These are phyloP conservation scores for Grosmannia huntii DNA, from an alignment of 2,329 filamentous ascomycete genomes.

Conservation along the genomic window DNA sequence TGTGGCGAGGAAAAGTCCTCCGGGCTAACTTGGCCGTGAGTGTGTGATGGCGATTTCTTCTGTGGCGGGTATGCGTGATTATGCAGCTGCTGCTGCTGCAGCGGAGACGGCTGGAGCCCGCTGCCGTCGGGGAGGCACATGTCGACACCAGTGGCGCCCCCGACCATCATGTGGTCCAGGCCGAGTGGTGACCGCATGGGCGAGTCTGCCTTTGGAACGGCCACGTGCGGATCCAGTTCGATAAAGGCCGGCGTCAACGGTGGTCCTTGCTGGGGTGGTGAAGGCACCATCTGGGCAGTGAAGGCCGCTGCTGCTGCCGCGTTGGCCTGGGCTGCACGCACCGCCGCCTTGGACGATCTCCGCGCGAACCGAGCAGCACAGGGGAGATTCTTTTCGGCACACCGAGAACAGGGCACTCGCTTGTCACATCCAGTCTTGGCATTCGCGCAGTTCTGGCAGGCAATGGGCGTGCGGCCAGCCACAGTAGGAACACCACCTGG, in stretches of 20 bases:
- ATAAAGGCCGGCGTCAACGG: slow-evolving; percentile 23
- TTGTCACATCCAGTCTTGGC: slow-evolving; percentile 41
- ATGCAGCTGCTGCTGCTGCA: slow-evolving; percentile 3
- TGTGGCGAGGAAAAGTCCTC: slow-evolving; percentile 24
- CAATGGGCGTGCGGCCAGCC: slow-evolving; percentile 31
- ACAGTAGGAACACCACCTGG: slow-evolving; percentile 30
- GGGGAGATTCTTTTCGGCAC: slow-evolving; percentile 32
- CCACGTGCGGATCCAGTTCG: slow-evolving; percentile 22
- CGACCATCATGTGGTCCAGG: slow-evolving; percentile 6
- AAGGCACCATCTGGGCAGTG: slow-evolving; percentile 12
- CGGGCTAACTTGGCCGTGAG: slow-evolving; percentile 19
- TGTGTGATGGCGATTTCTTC: slow-evolving; percentile 17
- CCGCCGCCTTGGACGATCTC: slow-evolving; percentile 34
- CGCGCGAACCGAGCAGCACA: slow-evolving; percentile 37
- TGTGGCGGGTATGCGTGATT: slow-evolving; percentile 10
- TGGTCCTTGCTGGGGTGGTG: slow-evolving; percentile 14
- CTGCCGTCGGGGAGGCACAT: slow-evolving; percentile 9
- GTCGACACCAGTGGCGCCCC: slow-evolving; percentile 2
- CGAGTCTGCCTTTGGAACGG: slow-evolving; percentile 9
- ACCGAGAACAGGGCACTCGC: slow-evolving; percentile 33
- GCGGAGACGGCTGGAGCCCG: neutral
- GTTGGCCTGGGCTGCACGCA: slow-evolving; percentile 28
- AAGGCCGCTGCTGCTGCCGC: slow-evolving; percentile 21
- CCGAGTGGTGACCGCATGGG: slow-evolving; percentile 1
- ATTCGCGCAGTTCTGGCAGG: slow-evolving; percentile 35